phyloP scores from a whole-genome alignment of 2,329 filamentous ascomycete species.

The Leptosphaerulina australis region DNA sequence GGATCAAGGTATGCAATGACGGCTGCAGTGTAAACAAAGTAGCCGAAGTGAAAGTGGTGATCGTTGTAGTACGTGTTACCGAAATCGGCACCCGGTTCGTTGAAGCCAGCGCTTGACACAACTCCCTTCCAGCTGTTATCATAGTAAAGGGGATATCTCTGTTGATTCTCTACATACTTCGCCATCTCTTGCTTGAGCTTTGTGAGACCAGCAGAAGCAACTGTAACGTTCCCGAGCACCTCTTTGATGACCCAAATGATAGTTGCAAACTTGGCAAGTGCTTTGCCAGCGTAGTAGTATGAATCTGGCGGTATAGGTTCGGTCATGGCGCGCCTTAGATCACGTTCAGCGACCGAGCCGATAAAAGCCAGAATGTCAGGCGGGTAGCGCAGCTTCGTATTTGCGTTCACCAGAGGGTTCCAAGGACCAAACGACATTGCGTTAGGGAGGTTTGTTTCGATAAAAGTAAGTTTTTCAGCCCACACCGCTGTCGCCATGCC shows the following conservation, averaged over 20 bases:
- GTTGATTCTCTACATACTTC: conserved; percentile 54
- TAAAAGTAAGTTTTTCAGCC: conserved; percentile 66
- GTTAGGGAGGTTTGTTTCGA: conserved; percentile 73
- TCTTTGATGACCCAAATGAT: conserved; percentile 56
- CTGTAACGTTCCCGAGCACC: conserved; percentile 62
- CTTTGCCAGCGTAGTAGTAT: conserved; percentile 88
- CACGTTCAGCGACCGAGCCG: conserved; percentile 66
- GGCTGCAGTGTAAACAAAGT: conserved; percentile 86
- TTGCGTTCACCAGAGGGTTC: conserved; percentile 58
- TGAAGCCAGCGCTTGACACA: conserved; percentile 78
- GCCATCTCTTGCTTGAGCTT: conserved; percentile 56
- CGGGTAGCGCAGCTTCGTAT: conserved; percentile 44
- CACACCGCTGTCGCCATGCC: conserved; percentile 75
- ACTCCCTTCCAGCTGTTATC: conserved; percentile 76
- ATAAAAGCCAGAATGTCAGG: conserved; percentile 65
- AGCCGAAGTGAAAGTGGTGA: conserved; percentile 73
- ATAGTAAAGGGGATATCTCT: conserved; percentile 60
- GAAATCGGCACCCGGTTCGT: conserved; percentile 77
- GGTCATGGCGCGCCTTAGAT: conserved; percentile 78
- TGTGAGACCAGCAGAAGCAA: conserved; percentile 57
- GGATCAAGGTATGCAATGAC: conserved; percentile 81
- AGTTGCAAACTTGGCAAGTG: conserved; percentile 50
- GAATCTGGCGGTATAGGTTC: conserved; percentile 76
- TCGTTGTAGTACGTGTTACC: conserved; percentile 81
- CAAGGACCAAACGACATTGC: conserved; percentile 81